Percentiles rank a stretch among this genome's conserved stretches.
These are phyloP conservation scores for Coriaria nepalensis DNA, from an alignment of 306 rosid genomes.

Conservation along the genomic window DNA sequence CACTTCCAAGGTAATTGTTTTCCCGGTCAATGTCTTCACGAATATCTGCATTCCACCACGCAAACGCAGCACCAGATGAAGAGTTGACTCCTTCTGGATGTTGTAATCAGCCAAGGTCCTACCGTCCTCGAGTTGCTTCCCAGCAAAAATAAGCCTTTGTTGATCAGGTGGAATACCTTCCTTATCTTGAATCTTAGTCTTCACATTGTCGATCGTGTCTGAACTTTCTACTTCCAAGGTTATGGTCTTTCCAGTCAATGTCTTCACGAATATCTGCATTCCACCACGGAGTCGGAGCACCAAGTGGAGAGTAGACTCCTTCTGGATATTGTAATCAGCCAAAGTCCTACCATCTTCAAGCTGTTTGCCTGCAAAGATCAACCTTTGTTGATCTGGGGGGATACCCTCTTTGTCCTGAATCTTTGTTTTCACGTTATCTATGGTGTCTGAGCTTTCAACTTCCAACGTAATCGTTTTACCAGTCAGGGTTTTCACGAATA, in stretches of 20 bases:
- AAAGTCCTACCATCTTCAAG: conserved; percentile 26
- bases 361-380: conserved; percentile 21
- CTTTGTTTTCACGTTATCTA: conserved; percentile 19
- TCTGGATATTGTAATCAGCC: conserved; percentile 24
- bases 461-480: conserved; percentile 23
- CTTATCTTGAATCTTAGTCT: too few relatives aligned
- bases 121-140: too few relatives aligned
- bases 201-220: not conserved
- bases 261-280: not conserved
- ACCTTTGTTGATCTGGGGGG: conserved; percentile 24
- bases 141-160: too few relatives aligned
- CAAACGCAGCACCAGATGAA: not conserved
- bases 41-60: not conserved
- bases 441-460: conserved; percentile 22
- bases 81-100: not conserved
- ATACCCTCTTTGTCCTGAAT: conserved; percentile 25
- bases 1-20: not conserved
- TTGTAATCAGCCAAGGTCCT: too few relatives aligned
- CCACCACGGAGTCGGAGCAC: conserved; percentile 29
- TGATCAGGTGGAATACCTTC: too few relatives aligned
- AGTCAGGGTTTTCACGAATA: conserved; percentile 20
- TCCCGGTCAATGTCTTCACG: not conserved
- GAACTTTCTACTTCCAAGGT: not conserved
- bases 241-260: too few relatives aligned
- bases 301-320: conserved; percentile 25